Evolutionary conservation across 2,329 filamentous ascomycete genomes (phyloP).

Genomic region (Penicillium sp.): DNA sequence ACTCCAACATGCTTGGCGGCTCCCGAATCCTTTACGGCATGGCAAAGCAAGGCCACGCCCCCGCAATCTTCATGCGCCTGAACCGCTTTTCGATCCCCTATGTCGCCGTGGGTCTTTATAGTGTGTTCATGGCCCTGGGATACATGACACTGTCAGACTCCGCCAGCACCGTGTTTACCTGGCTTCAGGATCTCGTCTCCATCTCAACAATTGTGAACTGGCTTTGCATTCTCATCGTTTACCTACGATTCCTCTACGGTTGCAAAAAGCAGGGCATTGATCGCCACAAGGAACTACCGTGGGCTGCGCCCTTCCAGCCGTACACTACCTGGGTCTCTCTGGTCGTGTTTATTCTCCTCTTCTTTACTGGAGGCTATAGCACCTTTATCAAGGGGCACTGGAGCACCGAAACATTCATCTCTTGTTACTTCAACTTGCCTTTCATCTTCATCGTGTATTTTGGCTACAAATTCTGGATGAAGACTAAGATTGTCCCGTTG

Average conservation of each 20-base stretch:
- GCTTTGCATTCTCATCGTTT: constrained; percentile 58
- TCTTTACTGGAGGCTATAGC: constrained; percentile 68
- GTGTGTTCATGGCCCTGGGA: constrained; percentile 59
- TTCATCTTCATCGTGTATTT: constrained; percentile 55
- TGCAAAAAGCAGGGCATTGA: constrained; percentile 39
- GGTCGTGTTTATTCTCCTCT: constrained; percentile 58
- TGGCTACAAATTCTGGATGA: constrained; percentile 38
- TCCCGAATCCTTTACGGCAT: constrained; percentile 41
- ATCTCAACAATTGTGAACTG: constrained; percentile 52
- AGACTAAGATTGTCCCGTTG: constrained; percentile 35
- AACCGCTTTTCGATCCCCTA: constrained; percentile 56
- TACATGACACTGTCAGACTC: constrained; percentile 62
- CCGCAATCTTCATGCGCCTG: constrained; percentile 35
- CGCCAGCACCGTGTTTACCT: constrained; percentile 62
- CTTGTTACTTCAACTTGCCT: constrained; percentile 61
- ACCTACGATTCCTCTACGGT: constrained; percentile 54
- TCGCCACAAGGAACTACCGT: constrained; percentile 44
- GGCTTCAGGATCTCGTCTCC: constrained; percentile 63
- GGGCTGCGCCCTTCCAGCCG: constrained; percentile 53
- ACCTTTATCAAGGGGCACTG: constrained; percentile 26
- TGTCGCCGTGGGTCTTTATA: constrained; percentile 53
- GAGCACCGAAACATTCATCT: constrained; percentile 61
- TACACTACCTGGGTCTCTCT: constrained; percentile 62
- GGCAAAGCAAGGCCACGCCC: constrained; percentile 41
- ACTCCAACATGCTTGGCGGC: constrained; percentile 39